Evolutionary conservation across 148 eudicot species (phyloP).

Genomic region (Vaccinium corymbosum): DNA sequence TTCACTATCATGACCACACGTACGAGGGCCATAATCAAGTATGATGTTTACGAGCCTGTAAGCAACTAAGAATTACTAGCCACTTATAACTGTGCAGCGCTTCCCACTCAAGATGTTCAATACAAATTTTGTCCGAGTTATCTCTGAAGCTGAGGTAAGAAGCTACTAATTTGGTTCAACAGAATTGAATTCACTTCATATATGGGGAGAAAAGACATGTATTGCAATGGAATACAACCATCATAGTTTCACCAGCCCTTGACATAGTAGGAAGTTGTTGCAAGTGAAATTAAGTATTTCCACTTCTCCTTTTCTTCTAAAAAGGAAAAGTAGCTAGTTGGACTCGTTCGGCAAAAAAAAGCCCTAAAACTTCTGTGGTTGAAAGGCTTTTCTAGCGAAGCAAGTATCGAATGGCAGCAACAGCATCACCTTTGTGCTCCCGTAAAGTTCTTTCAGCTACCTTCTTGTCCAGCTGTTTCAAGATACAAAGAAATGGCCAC

Average conservation of each 20-base stretch:
- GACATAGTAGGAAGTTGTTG: background rate
- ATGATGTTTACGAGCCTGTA: background rate
- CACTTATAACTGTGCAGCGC: background rate
- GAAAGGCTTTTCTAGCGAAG: slow-evolving; percentile 33
- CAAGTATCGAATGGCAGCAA: slow-evolving; percentile 73
- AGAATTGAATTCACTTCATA: background rate
- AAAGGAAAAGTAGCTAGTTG: background rate
- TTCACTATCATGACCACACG: background rate
- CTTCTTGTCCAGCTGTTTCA: slow-evolving; percentile 78
- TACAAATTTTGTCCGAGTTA: background rate
- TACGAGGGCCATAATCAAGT: background rate
- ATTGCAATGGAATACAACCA: background rate
- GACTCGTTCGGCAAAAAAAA: background rate
- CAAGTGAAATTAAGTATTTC: background rate
- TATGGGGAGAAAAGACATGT: background rate
- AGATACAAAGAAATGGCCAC: slow-evolving; percentile 4
- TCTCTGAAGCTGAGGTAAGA: background rate
- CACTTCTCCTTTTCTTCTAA: background rate
- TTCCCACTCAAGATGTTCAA: background rate
- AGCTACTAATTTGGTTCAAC: background rate
- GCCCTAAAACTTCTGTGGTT: background rate
- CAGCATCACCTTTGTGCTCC: slow-evolving; percentile 98
- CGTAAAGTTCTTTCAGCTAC: slow-evolving; percentile 90
- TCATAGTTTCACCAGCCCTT: background rate
- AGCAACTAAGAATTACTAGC: background rate